Conservation (phyloP, 2,329 filamentous ascomycete species). For the Ophiocordyceps camponoti-saundersi region DNA sequence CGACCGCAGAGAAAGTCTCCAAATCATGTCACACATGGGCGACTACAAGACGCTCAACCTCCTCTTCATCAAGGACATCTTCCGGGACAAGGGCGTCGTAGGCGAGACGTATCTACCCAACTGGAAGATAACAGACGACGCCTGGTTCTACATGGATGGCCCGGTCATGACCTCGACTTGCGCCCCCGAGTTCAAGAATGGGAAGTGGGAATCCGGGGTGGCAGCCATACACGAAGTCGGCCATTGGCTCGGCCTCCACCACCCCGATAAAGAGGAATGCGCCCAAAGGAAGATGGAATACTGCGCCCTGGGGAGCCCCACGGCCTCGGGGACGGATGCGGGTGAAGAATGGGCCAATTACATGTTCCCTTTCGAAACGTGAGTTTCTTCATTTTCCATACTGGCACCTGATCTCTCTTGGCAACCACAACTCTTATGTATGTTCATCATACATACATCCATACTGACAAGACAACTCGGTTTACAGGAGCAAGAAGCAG, state of each 20-base stretch:
- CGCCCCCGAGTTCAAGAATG: neutral
- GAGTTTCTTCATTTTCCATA: neutral
- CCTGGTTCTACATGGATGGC: neutral
- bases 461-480: neutral
- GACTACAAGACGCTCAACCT: neutral
- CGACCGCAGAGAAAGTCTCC: neutral
- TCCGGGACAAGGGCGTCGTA: neutral
- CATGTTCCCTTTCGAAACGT: neutral
- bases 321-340: neutral
- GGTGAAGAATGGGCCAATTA: neutral
- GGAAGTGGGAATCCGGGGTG: neutral
- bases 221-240: neutral
- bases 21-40: neutral
- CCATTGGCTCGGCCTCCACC: neutral
- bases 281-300: neutral
- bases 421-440: too few species aligned
- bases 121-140: neutral
- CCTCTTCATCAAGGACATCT: neutral
- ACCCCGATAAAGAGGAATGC: neutral
- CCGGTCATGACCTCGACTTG: neutral
- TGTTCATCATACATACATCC: too few species aligned
- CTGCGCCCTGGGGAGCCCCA: neutral
- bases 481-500: neutral
- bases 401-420: too few species aligned
- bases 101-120: neutral